Percentiles rank a stretch among this genome's conserved stretches.
Evolutionary conservation across 768 basidiomycete genomes (phyloP).

Genomic region (Thelephora aurantiotincta): DNA sequence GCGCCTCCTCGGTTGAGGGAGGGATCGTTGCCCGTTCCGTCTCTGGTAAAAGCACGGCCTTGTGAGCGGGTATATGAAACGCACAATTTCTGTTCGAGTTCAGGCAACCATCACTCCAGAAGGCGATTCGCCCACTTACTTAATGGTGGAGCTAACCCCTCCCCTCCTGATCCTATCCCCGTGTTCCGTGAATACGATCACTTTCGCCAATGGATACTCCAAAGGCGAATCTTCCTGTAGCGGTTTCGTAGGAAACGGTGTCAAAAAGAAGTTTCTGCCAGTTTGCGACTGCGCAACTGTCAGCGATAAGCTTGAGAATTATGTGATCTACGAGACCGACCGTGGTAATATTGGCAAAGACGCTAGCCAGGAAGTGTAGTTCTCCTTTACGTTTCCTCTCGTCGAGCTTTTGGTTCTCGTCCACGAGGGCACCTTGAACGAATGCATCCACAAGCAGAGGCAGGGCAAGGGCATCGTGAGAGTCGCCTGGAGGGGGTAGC

Average conservation of each 20-base stretch:
- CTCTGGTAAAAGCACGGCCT: slow-evolving; percentile 58
- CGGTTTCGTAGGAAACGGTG: slow-evolving; percentile 41
- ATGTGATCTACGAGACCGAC: slow-evolving; percentile 29
- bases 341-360: slow-evolving; percentile 82
- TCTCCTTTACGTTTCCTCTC: slow-evolving; percentile 55
- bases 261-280: slow-evolving; percentile 72
- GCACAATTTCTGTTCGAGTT: slow-evolving; percentile 53
- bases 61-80: slow-evolving; percentile 56
- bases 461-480: slow-evolving; percentile 45
- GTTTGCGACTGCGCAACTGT: slow-evolving; percentile 39
- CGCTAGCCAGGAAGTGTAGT: slow-evolving; percentile 84
- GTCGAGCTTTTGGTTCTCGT: slow-evolving; percentile 31
- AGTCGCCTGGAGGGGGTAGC: slow-evolving; percentile 45
- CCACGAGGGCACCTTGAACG: slow-evolving; percentile 50
- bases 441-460: slow-evolving; percentile 87
- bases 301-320: not conserved
- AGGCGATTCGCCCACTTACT: slow-evolving; percentile 28
- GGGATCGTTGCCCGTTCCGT: slow-evolving; percentile 37
- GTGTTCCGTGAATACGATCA: slow-evolving; percentile 85
- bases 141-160: slow-evolving; percentile 77
- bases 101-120: slow-evolving; percentile 6
- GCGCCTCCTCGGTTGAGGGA: slow-evolving; percentile 40
- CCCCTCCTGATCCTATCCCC: slow-evolving; percentile 74
- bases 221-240: slow-evolving; percentile 28
- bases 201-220: slow-evolving; percentile 74